Evolutionary conservation across 2,329 filamentous ascomycete species (phyloP), one percentile per base, ranked within the genome.

Genomic region (Scortechinia acanthostroma): DNA sequence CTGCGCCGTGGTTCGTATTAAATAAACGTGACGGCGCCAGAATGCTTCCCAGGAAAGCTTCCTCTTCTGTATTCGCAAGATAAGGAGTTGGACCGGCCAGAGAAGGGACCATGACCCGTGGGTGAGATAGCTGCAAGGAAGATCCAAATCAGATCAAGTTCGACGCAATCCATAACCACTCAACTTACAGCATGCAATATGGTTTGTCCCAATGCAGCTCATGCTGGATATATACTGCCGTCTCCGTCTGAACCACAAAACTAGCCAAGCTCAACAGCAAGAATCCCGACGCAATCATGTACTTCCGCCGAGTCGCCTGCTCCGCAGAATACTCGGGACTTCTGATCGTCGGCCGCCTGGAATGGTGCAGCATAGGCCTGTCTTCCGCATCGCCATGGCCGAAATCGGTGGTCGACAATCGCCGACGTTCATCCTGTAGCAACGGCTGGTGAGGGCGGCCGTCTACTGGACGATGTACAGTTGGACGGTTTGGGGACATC

Each of bases 171-270:
- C 35, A 10, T 13, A 40, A 10, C 14, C 6, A 15, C 10, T 40
- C 35, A 40, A 40, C 35, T 40, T 95, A 96, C 74, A 98, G 80
- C 93, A 98, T 98, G 72, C 89, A 95, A 69, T 96, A 98, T n/a
- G 93, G 88, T 70, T 98, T 98, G 68, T 94, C 80, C 93, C 93
- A 98, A 51, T 86, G 82, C 51, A 96, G 68, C 48, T 93, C 83
- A 61, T 91, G 84, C 68, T 97, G 91, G 49, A 98, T 93, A 66
- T 96, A 91, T 6, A 94, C 83, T 10, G 91, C 91, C 45, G 95
- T 89, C 71, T 97, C 91, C 3, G 93, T 97, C 75, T 98, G 93
- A 4, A 95, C 72, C 42, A 89, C 88, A 61, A 98, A 98, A 58
- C 87, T 86, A 48, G 95, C 69, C 57, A 98, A 72, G 58, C 87